Evolutionary conservation across 495 filamentous ascomycete genomes (phyloP).

Genomic region (Clavariopsis aquatica): DNA sequence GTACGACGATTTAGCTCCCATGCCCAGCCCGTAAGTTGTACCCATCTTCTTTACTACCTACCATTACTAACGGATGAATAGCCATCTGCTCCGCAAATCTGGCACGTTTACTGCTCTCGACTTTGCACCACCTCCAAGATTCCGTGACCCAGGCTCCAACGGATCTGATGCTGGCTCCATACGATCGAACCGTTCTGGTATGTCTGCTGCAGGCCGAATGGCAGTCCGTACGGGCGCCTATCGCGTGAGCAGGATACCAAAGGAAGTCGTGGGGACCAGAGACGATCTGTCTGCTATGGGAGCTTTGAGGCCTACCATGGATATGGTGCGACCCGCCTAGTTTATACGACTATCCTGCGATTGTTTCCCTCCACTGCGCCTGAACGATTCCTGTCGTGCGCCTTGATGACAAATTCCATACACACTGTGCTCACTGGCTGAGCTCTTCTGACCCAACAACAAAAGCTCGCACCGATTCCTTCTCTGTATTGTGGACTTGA

Average conservation of each 20-base stretch:
- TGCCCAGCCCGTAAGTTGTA: slow-evolving; percentile 86
- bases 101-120: slow-evolving; percentile 86
- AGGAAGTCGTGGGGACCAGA: slow-evolving; percentile 78
- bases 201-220: slow-evolving; percentile 67
- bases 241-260: slow-evolving; percentile 81
- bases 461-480: slow-evolving; percentile 27
- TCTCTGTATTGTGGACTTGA: slow-evolving; percentile 28
- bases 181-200: slow-evolving; percentile 68
- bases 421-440: slow-evolving; percentile 33
- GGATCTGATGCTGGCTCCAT: slow-evolving; percentile 85
- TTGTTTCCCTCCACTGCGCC: slow-evolving; percentile 9
- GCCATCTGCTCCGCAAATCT: slow-evolving; percentile 84
- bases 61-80: slow-evolving; percentile 47
- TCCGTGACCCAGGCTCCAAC: slow-evolving; percentile 66
- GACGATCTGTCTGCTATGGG: slow-evolving; percentile 68
- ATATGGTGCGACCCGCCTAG: slow-evolving; percentile 40
- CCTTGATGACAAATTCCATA: slow-evolving; percentile 26
- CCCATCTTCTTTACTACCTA: slow-evolving; percentile 12
- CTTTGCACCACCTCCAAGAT: slow-evolving; percentile 90
- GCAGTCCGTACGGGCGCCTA: slow-evolving; percentile 89
- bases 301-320: slow-evolving; percentile 77
- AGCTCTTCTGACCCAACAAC: slow-evolving; percentile 11
- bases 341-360: slow-evolving; percentile 4
- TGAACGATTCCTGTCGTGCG: not conserved
- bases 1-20: slow-evolving; percentile 79